These are phyloP conservation scores for Candida sithepensis DNA, from an alignment of 805 yeast species.

Conservation along the genomic window DNA sequence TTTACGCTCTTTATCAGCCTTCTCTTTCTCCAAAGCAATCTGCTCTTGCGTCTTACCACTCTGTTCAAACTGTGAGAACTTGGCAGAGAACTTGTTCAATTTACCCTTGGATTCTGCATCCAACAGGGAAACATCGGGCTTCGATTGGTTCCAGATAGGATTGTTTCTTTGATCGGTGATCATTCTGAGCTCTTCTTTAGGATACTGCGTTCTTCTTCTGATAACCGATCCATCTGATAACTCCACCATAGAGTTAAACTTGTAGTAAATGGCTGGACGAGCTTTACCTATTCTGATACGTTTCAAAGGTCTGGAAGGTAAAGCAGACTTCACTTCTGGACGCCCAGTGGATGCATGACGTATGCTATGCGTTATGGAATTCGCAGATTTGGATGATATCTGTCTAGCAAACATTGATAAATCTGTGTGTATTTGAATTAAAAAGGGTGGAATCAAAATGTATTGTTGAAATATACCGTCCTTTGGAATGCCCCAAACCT, in stretches of 20 bases:
- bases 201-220: constrained; percentile 77
- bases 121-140: constrained; percentile 67
- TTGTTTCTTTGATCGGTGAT: constrained; percentile 85
- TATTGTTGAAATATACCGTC: no score
- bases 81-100: constrained; percentile 69
- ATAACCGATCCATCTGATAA: constrained; percentile 92
- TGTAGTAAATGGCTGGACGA: constrained; percentile 89
- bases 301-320: constrained; percentile 55
- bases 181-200: constrained; percentile 81
- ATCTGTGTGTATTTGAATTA: neutral
- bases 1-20: constrained; percentile 27
- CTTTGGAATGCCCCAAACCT: no score
- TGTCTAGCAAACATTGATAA: neutral
- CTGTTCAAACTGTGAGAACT: constrained; percentile 48
- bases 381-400: no score
- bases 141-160: constrained; percentile 84
- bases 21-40: constrained; percentile 19
- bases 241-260: constrained; percentile 86
- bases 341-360: constrained; percentile 23
- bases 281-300: constrained; percentile 78
- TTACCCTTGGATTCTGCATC: constrained; percentile 86
- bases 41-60: constrained; percentile 32
- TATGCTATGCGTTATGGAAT: neutral
- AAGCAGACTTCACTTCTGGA: constrained; percentile 24
- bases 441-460: neutral